A percentile compares a stretch with the other conserved stretches of the same genome.
phyloP scores from a whole-genome alignment of 2,329 filamentous ascomycete genomes.

The Diaporthe australafricana region DNA sequence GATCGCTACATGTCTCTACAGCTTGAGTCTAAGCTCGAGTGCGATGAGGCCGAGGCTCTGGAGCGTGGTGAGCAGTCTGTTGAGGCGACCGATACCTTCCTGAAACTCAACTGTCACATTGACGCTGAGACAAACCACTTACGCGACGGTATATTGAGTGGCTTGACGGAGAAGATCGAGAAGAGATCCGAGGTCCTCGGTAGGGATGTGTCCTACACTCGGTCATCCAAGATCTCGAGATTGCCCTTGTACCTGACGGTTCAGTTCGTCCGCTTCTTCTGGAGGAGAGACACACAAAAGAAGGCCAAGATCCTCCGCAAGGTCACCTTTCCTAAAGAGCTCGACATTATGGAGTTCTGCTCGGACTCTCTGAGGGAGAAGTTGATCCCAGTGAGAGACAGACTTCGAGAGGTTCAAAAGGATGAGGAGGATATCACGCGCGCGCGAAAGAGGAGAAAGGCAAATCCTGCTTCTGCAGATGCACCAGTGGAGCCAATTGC shows the following conservation, averaged over 20 bases:
- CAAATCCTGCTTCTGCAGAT: conserved; percentile 50
- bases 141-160: conserved; percentile 85
- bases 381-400: conserved; percentile 92
- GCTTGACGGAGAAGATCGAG: conserved; percentile 88
- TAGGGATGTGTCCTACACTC: conserved; percentile 87
- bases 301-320: conserved; percentile 99
- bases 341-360: conserved; percentile 95
- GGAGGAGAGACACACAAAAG: conserved; percentile 94
- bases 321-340: conserved; percentile 93
- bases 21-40: conserved; percentile 83
- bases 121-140: conserved; percentile 88
- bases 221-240: conserved; percentile 88
- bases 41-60: conserved; percentile 83
- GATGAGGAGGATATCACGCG: conserved; percentile 95
- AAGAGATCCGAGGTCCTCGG: conserved; percentile 85
- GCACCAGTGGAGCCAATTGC: conserved; percentile 43
- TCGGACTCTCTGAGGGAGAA: conserved; percentile 87
- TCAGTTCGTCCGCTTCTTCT: conserved; percentile 98
- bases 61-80: conserved; percentile 79
- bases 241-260: conserved; percentile 96
- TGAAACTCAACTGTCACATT: conserved; percentile 97
- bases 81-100: conserved; percentile 78
- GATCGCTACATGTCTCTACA: conserved; percentile 91
- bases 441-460: conserved; percentile 90
- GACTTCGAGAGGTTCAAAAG: conserved; percentile 93